These are phyloP conservation scores for Aquilaria agallochum DNA, from an alignment of 441 rosid genomes.

Conservation along the genomic window DNA sequence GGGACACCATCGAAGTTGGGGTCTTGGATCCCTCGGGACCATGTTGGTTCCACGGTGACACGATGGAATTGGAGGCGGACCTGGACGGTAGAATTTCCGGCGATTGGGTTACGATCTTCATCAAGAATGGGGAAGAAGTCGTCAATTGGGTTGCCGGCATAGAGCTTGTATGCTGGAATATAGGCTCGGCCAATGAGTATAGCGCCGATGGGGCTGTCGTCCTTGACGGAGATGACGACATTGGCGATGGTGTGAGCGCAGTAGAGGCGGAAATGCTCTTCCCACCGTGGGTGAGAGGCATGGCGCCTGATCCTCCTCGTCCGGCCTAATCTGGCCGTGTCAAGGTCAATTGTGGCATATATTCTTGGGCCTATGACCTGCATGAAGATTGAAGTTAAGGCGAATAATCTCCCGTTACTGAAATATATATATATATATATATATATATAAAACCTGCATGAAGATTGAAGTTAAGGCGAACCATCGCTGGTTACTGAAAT, in stretches of 20 bases:
- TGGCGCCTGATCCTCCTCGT: constrained; percentile 26
- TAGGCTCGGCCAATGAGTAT: constrained; percentile 53
- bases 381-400: not conserved
- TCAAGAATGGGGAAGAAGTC: constrained; percentile 35
- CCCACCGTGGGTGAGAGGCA: constrained; percentile 28
- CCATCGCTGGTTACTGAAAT: not conserved
- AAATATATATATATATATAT: constrained; percentile 26
- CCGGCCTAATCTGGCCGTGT: constrained; percentile 49
- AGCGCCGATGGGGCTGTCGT: constrained; percentile 38
- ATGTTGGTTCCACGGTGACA: constrained; percentile 23
- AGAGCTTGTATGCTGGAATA: constrained; percentile 34
- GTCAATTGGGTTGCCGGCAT: constrained; percentile 22
- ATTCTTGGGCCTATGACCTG: constrained; percentile 32
- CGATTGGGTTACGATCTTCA: constrained; percentile 23
- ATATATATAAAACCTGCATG: constrained; percentile 26
- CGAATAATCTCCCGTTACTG: not conserved
- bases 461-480: not conserved
- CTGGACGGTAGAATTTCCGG: constrained; percentile 31
- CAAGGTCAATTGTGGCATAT: constrained; percentile 58
- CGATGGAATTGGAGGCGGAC: constrained; percentile 29
- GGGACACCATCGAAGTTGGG: constrained; percentile 33
- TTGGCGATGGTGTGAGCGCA: constrained; percentile 45
- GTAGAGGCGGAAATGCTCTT: constrained; percentile 36
- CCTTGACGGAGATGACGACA: constrained; percentile 42
- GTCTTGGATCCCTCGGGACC: constrained; percentile 43